These are phyloP conservation scores for Sphaerobolus stellatus DNA, from an alignment of 1,284 basidiomycete species.

Conservation along the genomic window DNA sequence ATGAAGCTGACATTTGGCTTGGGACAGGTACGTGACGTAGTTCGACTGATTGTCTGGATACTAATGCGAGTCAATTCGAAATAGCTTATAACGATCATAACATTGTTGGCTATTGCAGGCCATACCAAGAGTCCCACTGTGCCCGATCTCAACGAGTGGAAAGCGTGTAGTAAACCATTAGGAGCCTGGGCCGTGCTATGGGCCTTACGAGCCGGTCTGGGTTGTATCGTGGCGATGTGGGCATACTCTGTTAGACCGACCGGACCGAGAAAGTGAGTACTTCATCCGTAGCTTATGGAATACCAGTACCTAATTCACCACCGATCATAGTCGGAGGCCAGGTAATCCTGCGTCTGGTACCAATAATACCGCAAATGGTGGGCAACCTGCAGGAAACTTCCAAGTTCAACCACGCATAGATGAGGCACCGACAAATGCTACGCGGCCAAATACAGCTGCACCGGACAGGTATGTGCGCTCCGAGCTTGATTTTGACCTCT, in stretches of 20 bases:
- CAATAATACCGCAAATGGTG: slow-evolving; percentile 14
- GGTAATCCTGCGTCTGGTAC: no score
- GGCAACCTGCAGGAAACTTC: no score
- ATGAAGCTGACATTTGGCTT: slow-evolving; percentile 55
- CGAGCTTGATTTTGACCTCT: no score
- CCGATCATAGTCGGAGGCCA: no score
- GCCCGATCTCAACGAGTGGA: slow-evolving; percentile 54
- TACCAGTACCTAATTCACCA: no score
- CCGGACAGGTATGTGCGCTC: no score
- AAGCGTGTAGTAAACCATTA: slow-evolving; percentile 63
- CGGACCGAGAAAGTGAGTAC: no score
- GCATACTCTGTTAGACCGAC: slow-evolving; percentile 36
- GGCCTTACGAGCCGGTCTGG: slow-evolving; percentile 56
- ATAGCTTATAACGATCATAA: slow-evolving; percentile 55
- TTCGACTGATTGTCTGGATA: background rate
- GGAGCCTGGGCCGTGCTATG: slow-evolving; percentile 73
- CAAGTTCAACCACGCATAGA: no score
- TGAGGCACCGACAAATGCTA: no score
- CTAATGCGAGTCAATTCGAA: slow-evolving; percentile 15
- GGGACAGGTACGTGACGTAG: slow-evolving; percentile 50
- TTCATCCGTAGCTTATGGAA: no score
- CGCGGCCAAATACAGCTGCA: no score
- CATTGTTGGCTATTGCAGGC: slow-evolving; percentile 52
- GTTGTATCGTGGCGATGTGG: slow-evolving; percentile 57
- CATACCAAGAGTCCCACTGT: slow-evolving; percentile 49